A percentile compares a stretch with the other conserved stretches of the same genome.
These are phyloP conservation scores for Sphaceloma murrayae DNA, from an alignment of 2,329 filamentous ascomycete species.

Conservation along the genomic window DNA sequence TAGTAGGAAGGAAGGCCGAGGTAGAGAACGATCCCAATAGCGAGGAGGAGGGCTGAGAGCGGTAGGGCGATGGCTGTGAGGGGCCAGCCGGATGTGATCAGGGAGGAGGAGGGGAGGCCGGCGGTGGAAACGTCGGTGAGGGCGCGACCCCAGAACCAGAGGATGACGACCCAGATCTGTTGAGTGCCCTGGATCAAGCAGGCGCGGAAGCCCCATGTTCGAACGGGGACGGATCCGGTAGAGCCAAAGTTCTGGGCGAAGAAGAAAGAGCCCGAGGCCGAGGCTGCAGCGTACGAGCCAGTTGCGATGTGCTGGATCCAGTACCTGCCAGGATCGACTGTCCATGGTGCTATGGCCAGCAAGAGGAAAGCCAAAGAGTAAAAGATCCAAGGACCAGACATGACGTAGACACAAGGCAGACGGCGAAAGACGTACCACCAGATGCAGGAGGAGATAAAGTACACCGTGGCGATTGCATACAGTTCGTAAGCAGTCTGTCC, in stretches of 20 bases:
- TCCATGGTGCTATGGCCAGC: conserved; percentile 53
- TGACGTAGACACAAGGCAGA: conserved; percentile 46
- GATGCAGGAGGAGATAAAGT: conserved; percentile 47
- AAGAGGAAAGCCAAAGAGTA: conserved; percentile 55
- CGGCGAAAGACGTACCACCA: conserved; percentile 57
- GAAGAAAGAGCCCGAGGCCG: conserved; percentile 53
- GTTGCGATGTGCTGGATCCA: conserved; percentile 54
- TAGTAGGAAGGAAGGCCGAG: conserved; percentile 59
- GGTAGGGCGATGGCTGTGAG: conserved; percentile 47
- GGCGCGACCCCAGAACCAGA: conserved; percentile 58
- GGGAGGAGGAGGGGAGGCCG: conserved; percentile 28
- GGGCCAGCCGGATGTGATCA: conserved; percentile 20
- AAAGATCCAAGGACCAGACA: conserved; percentile 53
- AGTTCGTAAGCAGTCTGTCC: conserved; percentile 50
- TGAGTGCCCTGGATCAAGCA: conserved; percentile 58
- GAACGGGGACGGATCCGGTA: conserved; percentile 46
- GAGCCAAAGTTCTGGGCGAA: conserved; percentile 57
- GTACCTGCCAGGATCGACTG: conserved; percentile 33
- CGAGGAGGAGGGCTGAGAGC: conserved; percentile 49
- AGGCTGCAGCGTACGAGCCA: conserved; percentile 52
- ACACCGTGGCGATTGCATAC: conserved; percentile 52
- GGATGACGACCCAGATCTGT: conserved; percentile 53
- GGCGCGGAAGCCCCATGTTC: conserved; percentile 58
- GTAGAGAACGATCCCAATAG: conserved; percentile 46
- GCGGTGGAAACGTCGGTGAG: conserved; percentile 39